Evolutionary conservation across 805 yeast species (phyloP), one percentile per base, ranked within the genome.

Genomic region (Kuraishia piskuri): DNA sequence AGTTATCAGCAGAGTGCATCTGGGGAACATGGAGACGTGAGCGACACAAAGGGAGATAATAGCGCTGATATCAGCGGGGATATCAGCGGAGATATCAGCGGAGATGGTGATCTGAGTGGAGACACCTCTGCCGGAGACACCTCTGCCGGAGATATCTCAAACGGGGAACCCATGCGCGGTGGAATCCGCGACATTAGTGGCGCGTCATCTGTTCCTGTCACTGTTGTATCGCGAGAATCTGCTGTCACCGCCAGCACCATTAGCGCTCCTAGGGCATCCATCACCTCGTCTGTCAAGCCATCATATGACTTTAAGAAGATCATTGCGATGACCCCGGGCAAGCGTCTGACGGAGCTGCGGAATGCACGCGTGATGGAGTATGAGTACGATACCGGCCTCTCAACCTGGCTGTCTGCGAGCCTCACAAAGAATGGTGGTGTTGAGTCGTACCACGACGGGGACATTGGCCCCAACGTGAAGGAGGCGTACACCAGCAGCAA

Each of bases 401-500:
- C 71, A 31, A 68, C 71, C 2, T 83, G 88, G 88, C 69, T 83
- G 12, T 57, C 62, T 58, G 54, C 65, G 57, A 52, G 63, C 64
- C 59, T 61, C 78, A 63, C 48, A 12, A 47, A 22, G 22, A 25
- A 25, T 19, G 49, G 31, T 19, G 25, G 25, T 19, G 49, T 67
- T 68, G 1, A 68, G 66, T 49, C 61, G 59, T 31, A 59, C 68
- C 9, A 63, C 70, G n/a, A 68, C 59, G 54, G 72, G 72, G 24
- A 77, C 67, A 54, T 77, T 50, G 83, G 83, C 0, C 73, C 73
- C 20, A 77, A 82, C 56, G 90, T 86, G 1, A 70, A 78, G 26
- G 80, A 77, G 53, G 90, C 89, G 1, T 84, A 83, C 63, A 82
- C 88, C 1, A 73, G 79, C 6, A 80, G 68, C 12, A 57, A 64